Base-by-base conservation (phyloP, 345 rosid species). In the Microthlaspi erraticum region DNA sequence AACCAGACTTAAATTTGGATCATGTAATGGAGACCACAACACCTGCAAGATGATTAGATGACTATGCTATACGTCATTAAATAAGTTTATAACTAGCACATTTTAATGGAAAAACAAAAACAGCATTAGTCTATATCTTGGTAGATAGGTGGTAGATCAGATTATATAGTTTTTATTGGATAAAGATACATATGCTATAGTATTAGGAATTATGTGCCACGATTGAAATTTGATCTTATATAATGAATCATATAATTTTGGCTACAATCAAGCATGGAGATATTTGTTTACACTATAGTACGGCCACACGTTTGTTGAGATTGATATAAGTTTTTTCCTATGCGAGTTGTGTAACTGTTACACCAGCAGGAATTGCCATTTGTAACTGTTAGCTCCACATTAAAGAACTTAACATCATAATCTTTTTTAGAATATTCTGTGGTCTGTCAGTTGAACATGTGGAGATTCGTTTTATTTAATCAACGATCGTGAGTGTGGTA, bases 381-480 rank as follows among this genome's bases (percentile, higher is more conserved):
- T 36, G 39, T 44, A 14, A 44, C 49, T 14, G 2, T 44, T 32
- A 31, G 39, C 20, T 54, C 4, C 10, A 54, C 60, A 33, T 2
- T 8, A 5, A 33, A 52, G 18, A 53, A 53, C 11, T 29, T 52
- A 53, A 32, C 32, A n/a, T 16, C 43, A 46, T 23, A 23, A 14
- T 39, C 5, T 19, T 18, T 36, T 3, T 23, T 6, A 53, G 62
- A 42, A 66, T 50, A 16, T 29, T 66, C 2, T 14, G 56, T 33
- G 33, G 3, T 13, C 11, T 32, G 37, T 44, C 36, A 68, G 3
- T 13, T 37, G 7, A 57, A 1, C 8, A 58, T 14, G 18, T 46
- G 26, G n/a, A 46, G 58, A 69, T 69, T 33, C 44, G 14, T 68
- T 56, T 36, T 52, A 19, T 10, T 45, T 26, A 61, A 34, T 13